Percentiles rank a stretch among this genome's conserved stretches.
These are phyloP conservation scores for Botryotinia convoluta DNA, from an alignment of 2,329 filamentous ascomycete genomes.

Conservation along the genomic window DNA sequence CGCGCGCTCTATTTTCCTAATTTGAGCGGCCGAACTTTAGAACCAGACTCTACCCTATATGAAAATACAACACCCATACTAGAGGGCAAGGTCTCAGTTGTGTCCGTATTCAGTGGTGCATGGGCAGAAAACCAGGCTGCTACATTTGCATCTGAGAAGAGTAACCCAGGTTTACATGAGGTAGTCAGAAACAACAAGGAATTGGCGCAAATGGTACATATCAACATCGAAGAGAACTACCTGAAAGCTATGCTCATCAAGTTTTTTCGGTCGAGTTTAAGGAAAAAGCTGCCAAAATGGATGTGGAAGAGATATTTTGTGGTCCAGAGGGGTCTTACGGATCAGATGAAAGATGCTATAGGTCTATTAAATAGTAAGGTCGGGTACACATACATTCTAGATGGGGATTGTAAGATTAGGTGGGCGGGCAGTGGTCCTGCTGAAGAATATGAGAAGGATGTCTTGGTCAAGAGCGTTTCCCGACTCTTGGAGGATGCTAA, in stretches of 20 bases:
- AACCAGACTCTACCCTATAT: slow-evolving; percentile 46
- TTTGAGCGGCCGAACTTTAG: slow-evolving; percentile 74
- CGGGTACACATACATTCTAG: slow-evolving; percentile 82
- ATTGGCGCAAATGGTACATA: slow-evolving; percentile 71
- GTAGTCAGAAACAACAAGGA: slow-evolving; percentile 54
- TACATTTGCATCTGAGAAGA: slow-evolving; percentile 63
- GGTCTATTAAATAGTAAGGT: slow-evolving; percentile 84
- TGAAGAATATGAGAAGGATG: slow-evolving; percentile 62
- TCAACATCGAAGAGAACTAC: slow-evolving; percentile 84
- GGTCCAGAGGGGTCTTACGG: slow-evolving; percentile 55
- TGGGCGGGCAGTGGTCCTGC: slow-evolving; percentile 85
- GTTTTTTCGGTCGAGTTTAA: slow-evolving; percentile 54
- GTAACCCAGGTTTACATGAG: slow-evolving; percentile 68
- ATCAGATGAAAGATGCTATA: slow-evolving; percentile 61
- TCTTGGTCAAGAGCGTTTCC: slow-evolving; percentile 62
- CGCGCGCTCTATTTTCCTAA: slow-evolving; percentile 92
- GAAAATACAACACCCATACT: slow-evolving; percentile 75
- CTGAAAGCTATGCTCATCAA: slow-evolving; percentile 60
- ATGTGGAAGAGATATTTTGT: slow-evolving; percentile 63
- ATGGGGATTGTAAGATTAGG: slow-evolving; percentile 81
- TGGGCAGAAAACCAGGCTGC: slow-evolving; percentile 84
- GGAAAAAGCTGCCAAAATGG: slow-evolving; percentile 48
- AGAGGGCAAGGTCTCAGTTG: slow-evolving; percentile 69
- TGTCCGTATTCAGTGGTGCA: slow-evolving; percentile 75
- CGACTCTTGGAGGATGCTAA: slow-evolving; percentile 57